phyloP scores from a whole-genome alignment of 208 protist species.

The Trypanosoma grayi region DNA sequence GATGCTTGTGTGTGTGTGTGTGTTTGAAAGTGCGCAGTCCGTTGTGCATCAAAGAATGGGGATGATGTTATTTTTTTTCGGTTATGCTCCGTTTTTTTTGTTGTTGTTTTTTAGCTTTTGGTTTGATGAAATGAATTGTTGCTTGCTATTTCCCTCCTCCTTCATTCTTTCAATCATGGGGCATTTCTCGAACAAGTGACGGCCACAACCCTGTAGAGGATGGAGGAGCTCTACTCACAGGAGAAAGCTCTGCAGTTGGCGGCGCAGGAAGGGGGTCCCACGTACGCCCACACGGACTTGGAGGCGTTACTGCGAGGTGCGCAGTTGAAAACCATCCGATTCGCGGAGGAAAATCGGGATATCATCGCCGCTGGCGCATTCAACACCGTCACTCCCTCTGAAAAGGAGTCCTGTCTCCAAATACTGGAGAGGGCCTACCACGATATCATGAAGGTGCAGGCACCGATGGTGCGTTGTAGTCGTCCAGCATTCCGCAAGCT shows the following conservation, averaged over 20 bases:
- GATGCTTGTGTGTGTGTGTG: not conserved
- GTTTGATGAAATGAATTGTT: not conserved
- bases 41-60: too few relatives aligned
- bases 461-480: constrained; percentile 94
- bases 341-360: constrained; percentile 2
- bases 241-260: not conserved
- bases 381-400: constrained; percentile 4
- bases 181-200: too few relatives aligned
- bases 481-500: constrained; percentile 81
- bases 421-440: constrained; percentile 32
- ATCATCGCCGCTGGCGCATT: constrained; percentile 1
- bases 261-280: not conserved
- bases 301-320: constrained; percentile 29
- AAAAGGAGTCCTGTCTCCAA: not conserved
- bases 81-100: not conserved
- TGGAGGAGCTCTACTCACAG: not conserved
- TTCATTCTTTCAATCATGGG: not conserved
- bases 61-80: constrained; percentile 3
- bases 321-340: constrained; percentile 18
- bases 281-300: constrained; percentile 39
- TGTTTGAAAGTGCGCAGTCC: too few relatives aligned
- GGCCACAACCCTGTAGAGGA: too few relatives aligned
- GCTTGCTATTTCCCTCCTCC: not conserved
- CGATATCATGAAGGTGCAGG: constrained; percentile 64
- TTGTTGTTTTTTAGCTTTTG: not conserved